Conservation (phyloP, 345 rosid species). For the Citrus cavaleriei region DNA sequence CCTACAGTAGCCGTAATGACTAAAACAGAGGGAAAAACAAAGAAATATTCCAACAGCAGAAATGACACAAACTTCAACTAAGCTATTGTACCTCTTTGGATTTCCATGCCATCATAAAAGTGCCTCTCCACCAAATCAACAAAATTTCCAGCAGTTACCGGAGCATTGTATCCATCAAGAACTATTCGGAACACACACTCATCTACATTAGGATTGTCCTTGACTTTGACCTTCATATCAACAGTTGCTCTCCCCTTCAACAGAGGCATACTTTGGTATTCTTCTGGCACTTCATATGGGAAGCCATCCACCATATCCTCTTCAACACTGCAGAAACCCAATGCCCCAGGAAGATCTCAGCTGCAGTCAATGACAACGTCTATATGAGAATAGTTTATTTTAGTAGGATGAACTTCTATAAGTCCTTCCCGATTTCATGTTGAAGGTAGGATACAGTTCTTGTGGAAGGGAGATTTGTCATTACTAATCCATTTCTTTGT, state of each 20-base stretch:
- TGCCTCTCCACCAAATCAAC: constrained; percentile 85
- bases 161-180: constrained; percentile 94
- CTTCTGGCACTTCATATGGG: constrained; percentile 90
- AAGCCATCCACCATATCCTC: constrained; percentile 99
- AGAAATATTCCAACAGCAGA: constrained; percentile 2
- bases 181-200: constrained; percentile 87
- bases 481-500: not conserved
- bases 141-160: constrained; percentile 93
- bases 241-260: constrained; percentile 94
- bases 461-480: not conserved
- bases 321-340: constrained; percentile 99
- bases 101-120: constrained; percentile 98
- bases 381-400: constrained; percentile 60
- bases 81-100: constrained; percentile 74
- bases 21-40: not conserved
- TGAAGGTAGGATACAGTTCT: constrained; percentile 6
- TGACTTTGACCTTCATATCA: constrained; percentile 97
- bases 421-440: constrained; percentile 23
- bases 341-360: constrained; percentile 99
- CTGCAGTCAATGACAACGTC: constrained; percentile 98
- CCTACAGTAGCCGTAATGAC: not conserved
- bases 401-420: constrained; percentile 27
- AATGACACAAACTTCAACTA: not conserved
- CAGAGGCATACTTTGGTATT: constrained; percentile 76
- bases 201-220: constrained; percentile 88